These are phyloP conservation scores for Colletotrichum caudatum DNA, from an alignment of 2,329 filamentous ascomycete species.

Conservation along the genomic window DNA sequence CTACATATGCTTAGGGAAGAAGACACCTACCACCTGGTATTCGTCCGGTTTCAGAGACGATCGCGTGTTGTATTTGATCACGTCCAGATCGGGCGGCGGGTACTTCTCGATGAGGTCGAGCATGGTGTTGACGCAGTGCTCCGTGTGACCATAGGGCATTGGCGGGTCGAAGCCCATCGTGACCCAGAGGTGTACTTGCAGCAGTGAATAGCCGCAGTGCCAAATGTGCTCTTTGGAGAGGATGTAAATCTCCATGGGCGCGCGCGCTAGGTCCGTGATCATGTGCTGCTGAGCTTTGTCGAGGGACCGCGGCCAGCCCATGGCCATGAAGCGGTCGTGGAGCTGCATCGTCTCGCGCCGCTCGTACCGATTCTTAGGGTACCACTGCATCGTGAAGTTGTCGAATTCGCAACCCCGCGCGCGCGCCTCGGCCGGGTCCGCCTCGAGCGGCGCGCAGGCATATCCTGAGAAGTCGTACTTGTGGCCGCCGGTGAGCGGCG, in stretches of 20 bases:
- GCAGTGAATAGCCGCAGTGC: slow-evolving; percentile 30
- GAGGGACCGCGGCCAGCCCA: slow-evolving; percentile 30
- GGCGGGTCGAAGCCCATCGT: slow-evolving; percentile 28
- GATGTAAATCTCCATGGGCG: no score
- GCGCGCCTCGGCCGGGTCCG: slow-evolving; percentile 26
- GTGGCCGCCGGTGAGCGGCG: no score
- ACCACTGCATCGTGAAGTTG: slow-evolving; percentile 36
- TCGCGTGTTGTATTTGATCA: no score
- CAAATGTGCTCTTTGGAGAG: slow-evolving; percentile 25
- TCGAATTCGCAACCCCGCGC: slow-evolving; percentile 34
- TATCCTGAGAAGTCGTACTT: slow-evolving; percentile 12
- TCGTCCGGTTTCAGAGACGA: no score
- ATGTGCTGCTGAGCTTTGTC: slow-evolving; percentile 30
- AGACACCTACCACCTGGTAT: no score
- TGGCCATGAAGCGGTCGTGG: slow-evolving; percentile 12
- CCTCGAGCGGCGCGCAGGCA: slow-evolving; percentile 28
- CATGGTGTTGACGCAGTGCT: slow-evolving; percentile 23
- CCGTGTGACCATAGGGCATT: slow-evolving; percentile 26
- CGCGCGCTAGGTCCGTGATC: slow-evolving; percentile 7
- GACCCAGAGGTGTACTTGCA: slow-evolving; percentile 27
- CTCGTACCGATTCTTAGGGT: slow-evolving; percentile 10
- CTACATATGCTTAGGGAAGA: no score
- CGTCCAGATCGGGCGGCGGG: no score
- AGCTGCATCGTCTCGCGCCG: slow-evolving; percentile 4
- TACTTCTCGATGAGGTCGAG: no score